Evolutionary conservation across 2,329 filamentous ascomycete species (phyloP).

Genomic region (Fusarium scirpi): DNA sequence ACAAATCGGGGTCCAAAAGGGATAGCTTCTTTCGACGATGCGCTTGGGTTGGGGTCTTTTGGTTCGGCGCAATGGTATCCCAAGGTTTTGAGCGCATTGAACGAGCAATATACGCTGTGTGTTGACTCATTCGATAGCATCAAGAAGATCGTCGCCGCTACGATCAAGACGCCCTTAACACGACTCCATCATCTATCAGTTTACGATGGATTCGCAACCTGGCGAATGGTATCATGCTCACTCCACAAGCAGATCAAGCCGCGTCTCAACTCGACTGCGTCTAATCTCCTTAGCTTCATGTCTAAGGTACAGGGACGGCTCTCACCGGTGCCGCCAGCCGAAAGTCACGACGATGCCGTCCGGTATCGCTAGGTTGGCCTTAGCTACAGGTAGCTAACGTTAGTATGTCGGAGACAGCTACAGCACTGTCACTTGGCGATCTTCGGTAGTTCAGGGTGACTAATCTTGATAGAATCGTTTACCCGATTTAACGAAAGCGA

Average conservation of each 20-base stretch:
- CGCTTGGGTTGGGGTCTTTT: neutral
- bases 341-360: slow-evolving; percentile 5
- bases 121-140: slow-evolving; percentile 11
- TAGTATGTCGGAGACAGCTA: neutral
- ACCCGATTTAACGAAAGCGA: slow-evolving; percentile 1
- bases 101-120: neutral
- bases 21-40: slow-evolving; percentile 7
- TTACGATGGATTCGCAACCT: slow-evolving; percentile 1
- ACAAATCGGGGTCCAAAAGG: neutral
- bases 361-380: neutral
- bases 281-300: slow-evolving; percentile 1
- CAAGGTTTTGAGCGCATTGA: slow-evolving; percentile 21
- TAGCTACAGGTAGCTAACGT: neutral
- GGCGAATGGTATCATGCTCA: slow-evolving; percentile 22
- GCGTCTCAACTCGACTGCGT: neutral
- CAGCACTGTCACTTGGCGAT: neutral
- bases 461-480: slow-evolving; percentile 1
- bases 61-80: slow-evolving; percentile 9
- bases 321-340: slow-evolving; percentile 29
- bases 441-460: slow-evolving; percentile 1
- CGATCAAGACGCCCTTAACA: neutral
- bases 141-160: neutral
- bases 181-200: neutral
- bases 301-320: slow-evolving; percentile 11
- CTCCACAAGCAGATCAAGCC: slow-evolving; percentile 1